Base-by-base conservation (phyloP, 208 protist species). In the Zelonia costaricensis region DNA sequence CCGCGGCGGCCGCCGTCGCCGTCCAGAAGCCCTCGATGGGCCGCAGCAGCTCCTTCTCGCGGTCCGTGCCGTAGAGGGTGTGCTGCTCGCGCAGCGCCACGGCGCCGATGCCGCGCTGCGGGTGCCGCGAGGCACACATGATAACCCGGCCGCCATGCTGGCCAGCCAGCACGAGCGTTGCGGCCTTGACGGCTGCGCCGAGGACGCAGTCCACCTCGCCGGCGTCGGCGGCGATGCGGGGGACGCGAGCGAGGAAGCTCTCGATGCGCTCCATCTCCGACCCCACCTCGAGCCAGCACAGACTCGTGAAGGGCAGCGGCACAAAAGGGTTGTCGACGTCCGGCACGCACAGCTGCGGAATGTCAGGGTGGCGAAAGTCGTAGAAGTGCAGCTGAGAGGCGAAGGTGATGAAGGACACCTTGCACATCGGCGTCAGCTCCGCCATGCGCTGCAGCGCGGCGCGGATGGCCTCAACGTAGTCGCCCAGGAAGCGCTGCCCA, bases 241-340 rank as follows among this genome's bases (percentile, higher is more conserved):
- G 40, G 1, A 95, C 64, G 36, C 80, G 74, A 45, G 56, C 67
- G 18, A 95, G 69, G 51, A 94, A 94, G 40, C 38, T 35, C 35
- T 75, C 36, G 46, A 94, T 87, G 45, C 61, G 36, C 22, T 88
- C 82, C 25, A 84, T 55, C 13, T 96, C 84, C 10, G 58, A 56
- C 22, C 81, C 88, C 16, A 96, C 77, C 63, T 84, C 83, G 40
- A 97, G 56, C 93, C 93, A 97, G 69, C 93, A 96, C 18, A 94
- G 52, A 23, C 70, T 84, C 13, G 73, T 79, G 69, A 97, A 97
- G 27, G 93, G 93, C n/a, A 97, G 79, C 20, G 93, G 90, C 12
- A 95, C 90, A 61, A 96, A 97, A 20, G 89, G 86, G 62, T 88
- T 83, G 31, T 91, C 80, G 16, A 95, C 82, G 62, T 97, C 91